Base-by-base conservation (phyloP, 2,329 filamentous ascomycete species). In the Trichophyton verrucosum region DNA sequence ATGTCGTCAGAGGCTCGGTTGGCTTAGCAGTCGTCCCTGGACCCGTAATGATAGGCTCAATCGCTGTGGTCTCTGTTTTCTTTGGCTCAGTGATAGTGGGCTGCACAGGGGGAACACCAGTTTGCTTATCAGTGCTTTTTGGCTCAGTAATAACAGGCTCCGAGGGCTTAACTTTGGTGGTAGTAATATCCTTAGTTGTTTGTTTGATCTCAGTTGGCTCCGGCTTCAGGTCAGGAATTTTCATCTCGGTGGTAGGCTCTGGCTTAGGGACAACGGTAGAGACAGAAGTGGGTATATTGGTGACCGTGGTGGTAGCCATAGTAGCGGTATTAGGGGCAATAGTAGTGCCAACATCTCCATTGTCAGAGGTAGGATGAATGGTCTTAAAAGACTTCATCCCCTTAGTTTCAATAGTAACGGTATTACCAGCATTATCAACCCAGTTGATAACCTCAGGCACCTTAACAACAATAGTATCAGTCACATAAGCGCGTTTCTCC, bases 361-460 rank as follows among this genome's bases (percentile, higher is more conserved):
- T 36, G 30, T 55, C 15, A 13, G 27, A 17, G 1, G 27, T 36
- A 36, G 8, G 51, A 8, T 55, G 51, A 17, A 30, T 4, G 1
- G 27, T 27, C 27, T 17, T 33, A 17, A 33, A 30, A 2, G 51
- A 36, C 17, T 17, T 55, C 5, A 55, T n/a, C 11, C 51, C 51
- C 27, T 55, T 55, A 9, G 65, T 65, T 53, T 74, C 66, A 33
- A 69, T 64, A 46, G 74, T 76, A 63, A 84, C 65, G 2, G 78
- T 74, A n/a, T 78, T 75, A 60, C 83, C 82, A 61, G 79, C 70
- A 64, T 80, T 73, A 67, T 88, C 78, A 53, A 86, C 81, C 71
- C 81, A 86, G 66, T 87, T 78, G 30, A 84, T 69, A 22, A 79
- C 77, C 57, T 81, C 75, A 61, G 80, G 74, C 4, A 77, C 75